These are phyloP conservation scores for Auricularia cornea DNA, from an alignment of 768 basidiomycete genomes.

Conservation along the genomic window DNA sequence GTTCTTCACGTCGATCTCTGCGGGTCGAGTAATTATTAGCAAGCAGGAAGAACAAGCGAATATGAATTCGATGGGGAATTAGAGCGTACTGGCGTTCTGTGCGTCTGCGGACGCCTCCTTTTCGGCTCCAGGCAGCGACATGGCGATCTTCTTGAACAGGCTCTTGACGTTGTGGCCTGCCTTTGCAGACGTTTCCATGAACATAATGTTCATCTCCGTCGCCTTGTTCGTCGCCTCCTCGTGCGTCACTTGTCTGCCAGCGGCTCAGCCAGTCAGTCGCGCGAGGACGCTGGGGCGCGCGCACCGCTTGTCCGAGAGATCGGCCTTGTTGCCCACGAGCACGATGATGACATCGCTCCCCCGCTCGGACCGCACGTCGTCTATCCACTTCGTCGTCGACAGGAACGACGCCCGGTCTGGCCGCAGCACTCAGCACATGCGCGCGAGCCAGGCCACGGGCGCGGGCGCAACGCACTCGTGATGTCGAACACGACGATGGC, in stretches of 20 bases:
- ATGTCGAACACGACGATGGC: conserved; percentile 99
- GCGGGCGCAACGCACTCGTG: conserved; percentile 59
- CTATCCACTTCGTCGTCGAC: conserved; percentile 98
- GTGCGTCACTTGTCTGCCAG: conserved; percentile 86
- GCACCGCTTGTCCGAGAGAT: conserved; percentile 95
- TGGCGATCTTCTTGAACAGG: conserved; percentile 97
- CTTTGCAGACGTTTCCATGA: conserved; percentile 99
- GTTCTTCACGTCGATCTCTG: conserved; percentile 90
- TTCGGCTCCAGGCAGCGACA: conserved; percentile 95
- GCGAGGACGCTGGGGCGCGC: conserved; percentile 18
- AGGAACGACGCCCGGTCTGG: conserved; percentile 97
- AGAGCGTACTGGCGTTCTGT: conserved; percentile 37
- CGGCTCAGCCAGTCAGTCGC: conserved; percentile 8
- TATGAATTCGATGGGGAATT: no score
- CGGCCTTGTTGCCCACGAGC: conserved; percentile 97
- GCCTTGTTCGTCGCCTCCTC: conserved; percentile 93
- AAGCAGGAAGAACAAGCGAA: no score
- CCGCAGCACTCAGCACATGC: neutral
- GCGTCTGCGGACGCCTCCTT: conserved; percentile 44
- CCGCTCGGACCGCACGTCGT: conserved; percentile 94
- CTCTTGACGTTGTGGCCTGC: conserved; percentile 99
- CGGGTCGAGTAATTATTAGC: conserved; percentile 1
- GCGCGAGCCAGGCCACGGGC: conserved; percentile 2
- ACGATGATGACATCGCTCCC: conserved; percentile 98
- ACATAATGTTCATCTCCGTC: conserved; percentile 88